A percentile compares a stretch with the other conserved stretches of the same genome.
Evolutionary conservation across 108 stramenopile genomes (phyloP).

Genomic region (Schizochytrium sp.): DNA sequence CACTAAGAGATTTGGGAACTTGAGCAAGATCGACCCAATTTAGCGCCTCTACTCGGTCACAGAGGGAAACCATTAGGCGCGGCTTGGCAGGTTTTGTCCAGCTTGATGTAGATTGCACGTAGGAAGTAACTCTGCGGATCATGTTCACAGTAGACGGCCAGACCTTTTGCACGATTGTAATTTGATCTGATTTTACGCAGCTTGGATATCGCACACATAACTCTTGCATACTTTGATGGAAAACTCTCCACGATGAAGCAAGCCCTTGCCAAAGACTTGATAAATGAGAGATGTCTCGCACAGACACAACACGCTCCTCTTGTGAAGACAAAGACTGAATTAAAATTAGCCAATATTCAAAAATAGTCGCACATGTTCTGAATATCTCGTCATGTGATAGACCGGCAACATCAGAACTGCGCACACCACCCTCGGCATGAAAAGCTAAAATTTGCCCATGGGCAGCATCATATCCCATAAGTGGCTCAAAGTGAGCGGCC

Average conservation of each 20-base stretch:
- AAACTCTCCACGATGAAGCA: background rate
- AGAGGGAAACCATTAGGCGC: no score
- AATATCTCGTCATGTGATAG: background rate
- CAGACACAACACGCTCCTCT: background rate
- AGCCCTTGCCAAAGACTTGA: background rate
- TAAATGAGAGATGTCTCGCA: background rate
- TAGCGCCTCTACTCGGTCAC: no score
- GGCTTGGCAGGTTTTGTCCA: no score
- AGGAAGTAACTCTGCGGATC: no score
- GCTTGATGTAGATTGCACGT: no score
- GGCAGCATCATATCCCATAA: background rate
- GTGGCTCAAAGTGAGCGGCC: background rate
- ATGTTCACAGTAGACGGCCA: no score
- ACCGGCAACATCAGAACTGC: no score
- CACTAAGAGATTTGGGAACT: no score
- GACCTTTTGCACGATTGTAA: background rate
- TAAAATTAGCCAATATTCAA: constrained; percentile 5
- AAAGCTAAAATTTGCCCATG: background rate
- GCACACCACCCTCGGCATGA: background rate
- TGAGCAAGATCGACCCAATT: no score
- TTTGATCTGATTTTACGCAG: background rate
- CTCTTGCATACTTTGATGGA: background rate
- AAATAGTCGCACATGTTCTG: background rate
- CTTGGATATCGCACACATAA: background rate
- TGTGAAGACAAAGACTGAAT: background rate